These are phyloP conservation scores for Penicillium cosmopolitanum DNA, from an alignment of 495 filamentous ascomycete species.

Conservation along the genomic window DNA sequence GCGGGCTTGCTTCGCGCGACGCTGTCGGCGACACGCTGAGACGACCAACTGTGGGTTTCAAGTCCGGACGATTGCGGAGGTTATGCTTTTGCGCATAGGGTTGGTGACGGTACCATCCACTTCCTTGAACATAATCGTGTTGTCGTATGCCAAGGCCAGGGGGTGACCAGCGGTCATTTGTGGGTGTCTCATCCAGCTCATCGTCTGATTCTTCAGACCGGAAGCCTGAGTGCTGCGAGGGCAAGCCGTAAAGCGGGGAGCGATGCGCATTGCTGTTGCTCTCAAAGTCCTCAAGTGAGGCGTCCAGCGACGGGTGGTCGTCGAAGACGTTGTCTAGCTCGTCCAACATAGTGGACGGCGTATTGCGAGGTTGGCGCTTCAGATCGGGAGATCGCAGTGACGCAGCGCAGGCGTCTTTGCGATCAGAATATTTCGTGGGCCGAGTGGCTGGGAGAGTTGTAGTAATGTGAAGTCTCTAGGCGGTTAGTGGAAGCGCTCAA, in stretches of 20 bases:
- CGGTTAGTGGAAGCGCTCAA: conserved; percentile 27
- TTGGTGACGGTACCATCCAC: conserved; percentile 65
- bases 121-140: conserved; percentile 51
- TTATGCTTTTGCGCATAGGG: conserved; percentile 46
- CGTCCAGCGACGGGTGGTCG: conserved; percentile 70
- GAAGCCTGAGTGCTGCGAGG: conserved; percentile 78
- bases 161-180: conserved; percentile 58
- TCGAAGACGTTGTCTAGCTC: conserved; percentile 60
- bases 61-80: conserved; percentile 31
- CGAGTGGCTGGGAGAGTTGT: not conserved
- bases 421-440: conserved; percentile 11
- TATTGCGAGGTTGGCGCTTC: conserved; percentile 30
- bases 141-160: conserved; percentile 62
- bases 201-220: conserved; percentile 63
- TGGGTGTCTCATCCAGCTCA: conserved; percentile 42
- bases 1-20: conserved; percentile 58
- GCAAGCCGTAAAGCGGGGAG: conserved; percentile 62
- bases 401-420: conserved; percentile 24
- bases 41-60: conserved; percentile 46
- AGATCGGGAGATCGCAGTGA: conserved; percentile 25
- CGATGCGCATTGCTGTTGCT: conserved; percentile 53
- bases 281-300: conserved; percentile 78
- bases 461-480: conserved; percentile 1
- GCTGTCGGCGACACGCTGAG: conserved; percentile 45
- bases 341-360: conserved; percentile 52